phyloP scores from a whole-genome alignment of 805 yeast genomes.

The Saccharomycopsis schoenii region DNA sequence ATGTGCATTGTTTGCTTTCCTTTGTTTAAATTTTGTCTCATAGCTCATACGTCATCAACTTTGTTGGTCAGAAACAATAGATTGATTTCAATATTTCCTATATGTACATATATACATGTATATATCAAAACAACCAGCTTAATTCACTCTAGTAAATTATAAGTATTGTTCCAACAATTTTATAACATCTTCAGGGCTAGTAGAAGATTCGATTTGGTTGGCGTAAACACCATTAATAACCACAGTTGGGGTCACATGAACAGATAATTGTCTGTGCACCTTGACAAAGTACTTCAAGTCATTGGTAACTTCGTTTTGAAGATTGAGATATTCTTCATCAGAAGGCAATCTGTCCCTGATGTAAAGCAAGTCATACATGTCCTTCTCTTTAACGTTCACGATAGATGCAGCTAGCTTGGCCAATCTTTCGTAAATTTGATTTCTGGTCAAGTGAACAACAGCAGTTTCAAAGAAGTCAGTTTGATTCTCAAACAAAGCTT shows the following conservation, averaged over 20 bases:
- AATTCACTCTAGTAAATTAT: not conserved
- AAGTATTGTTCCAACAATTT: conserved; percentile 19
- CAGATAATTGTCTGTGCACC: conserved; percentile 64
- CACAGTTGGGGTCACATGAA: conserved; percentile 82
- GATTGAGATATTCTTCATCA: conserved; percentile 31
- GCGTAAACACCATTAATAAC: conserved; percentile 57
- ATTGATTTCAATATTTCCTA: too few relatives aligned
- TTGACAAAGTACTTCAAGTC: conserved; percentile 69
- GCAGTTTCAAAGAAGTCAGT: conserved; percentile 52
- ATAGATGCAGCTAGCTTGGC: conserved; percentile 36
- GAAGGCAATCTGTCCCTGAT: conserved; percentile 25
- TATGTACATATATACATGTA: too few relatives aligned
- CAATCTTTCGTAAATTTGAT: conserved; percentile 44
- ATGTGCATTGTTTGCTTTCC: too few relatives aligned
- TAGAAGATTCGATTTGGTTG: conserved; percentile 51
- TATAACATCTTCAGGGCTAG: conserved; percentile 34
- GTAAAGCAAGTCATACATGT: conserved; percentile 26
- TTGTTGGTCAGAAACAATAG: too few relatives aligned
- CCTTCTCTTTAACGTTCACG: conserved; percentile 24
- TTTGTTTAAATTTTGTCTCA: too few relatives aligned
- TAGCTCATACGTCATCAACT: too few relatives aligned
- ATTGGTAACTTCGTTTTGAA: conserved; percentile 46
- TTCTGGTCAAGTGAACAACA: conserved; percentile 39
- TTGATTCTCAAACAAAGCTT: conserved; percentile 46
- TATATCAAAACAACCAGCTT: too few relatives aligned